Evolutionary conservation across 2,329 filamentous ascomycete species (phyloP).

Genomic region (Neocucurbitaria cava): DNA sequence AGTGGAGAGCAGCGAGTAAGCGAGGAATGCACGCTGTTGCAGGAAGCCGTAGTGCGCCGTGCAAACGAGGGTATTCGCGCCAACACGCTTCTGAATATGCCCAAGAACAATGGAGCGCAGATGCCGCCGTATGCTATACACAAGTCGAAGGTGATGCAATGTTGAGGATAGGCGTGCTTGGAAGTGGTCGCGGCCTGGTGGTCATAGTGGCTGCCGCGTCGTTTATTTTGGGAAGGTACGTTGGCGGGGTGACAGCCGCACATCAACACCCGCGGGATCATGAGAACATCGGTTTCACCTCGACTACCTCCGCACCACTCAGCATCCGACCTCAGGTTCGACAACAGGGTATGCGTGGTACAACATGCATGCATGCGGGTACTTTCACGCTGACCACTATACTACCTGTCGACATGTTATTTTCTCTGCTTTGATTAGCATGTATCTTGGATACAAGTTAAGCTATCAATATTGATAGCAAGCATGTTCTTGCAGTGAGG

Average conservation of each 20-base stretch:
- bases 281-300: conserved; percentile 32
- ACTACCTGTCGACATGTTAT: conserved; percentile 39
- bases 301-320: conserved; percentile 39
- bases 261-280: conserved; percentile 21
- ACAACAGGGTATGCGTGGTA: conserved; percentile 7
- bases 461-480: too few relatives aligned
- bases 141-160: conserved; percentile 34
- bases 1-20: conserved; percentile 7
- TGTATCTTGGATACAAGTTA: too few relatives aligned
- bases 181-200: conserved; percentile 26
- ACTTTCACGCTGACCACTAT: conserved; percentile 44
- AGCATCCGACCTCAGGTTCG: conserved; percentile 3
- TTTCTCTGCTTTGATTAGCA: background rate
- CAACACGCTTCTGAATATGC: conserved; percentile 3
- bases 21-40: conserved; percentile 16
- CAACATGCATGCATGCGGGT: conserved; percentile 10
- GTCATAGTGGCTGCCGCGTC: conserved; percentile 17
- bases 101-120: conserved; percentile 1
- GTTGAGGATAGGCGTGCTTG: conserved; percentile 26
- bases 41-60: conserved; percentile 3
- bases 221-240: conserved; percentile 29
- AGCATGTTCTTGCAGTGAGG: too few relatives aligned
- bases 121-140: conserved; percentile 6
- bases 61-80: conserved; percentile 14
- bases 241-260: conserved; percentile 29